Conservation (phyloP, 2,329 filamentous ascomycete species). For the Penicillium sp. region DNA sequence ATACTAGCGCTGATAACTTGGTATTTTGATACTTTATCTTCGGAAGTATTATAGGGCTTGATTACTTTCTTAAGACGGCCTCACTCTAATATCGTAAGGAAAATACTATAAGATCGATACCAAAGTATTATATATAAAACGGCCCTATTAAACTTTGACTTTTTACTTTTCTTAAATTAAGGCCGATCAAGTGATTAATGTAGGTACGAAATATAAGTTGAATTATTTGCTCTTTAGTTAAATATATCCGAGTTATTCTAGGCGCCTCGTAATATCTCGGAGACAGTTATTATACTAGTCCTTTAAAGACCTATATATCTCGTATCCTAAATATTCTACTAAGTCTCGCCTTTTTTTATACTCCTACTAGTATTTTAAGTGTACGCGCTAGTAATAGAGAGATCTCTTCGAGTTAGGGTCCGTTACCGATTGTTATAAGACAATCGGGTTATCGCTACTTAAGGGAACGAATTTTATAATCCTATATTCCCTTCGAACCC, state of each 20-base stretch:
- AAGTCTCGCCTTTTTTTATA: not conserved
- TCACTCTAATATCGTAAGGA: not conserved
- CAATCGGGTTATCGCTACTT: conserved; percentile 1
- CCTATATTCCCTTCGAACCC: not conserved
- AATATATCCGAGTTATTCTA: not conserved
- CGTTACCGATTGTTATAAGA: not conserved
- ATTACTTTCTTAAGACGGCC: not conserved
- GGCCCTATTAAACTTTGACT: not conserved
- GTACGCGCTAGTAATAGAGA: not conserved
- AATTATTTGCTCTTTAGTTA: not conserved
- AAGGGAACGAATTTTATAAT: not conserved
- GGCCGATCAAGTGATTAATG: not conserved
- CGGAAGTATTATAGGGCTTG: not conserved
- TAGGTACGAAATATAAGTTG: not conserved
- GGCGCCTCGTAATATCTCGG: not conserved
- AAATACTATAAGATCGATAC: not conserved
- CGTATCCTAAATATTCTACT: not conserved
- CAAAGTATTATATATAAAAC: not conserved
- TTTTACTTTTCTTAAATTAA: not conserved
- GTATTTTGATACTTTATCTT: conserved; percentile 1
- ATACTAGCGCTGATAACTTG: not conserved
- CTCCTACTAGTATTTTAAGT: not conserved
- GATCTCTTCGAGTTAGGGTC: not conserved
- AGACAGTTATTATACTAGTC: not conserved
- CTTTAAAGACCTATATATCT: not conserved